Evolutionary conservation across 805 yeast species (phyloP).

Genomic region (Yueomyces sp.): DNA sequence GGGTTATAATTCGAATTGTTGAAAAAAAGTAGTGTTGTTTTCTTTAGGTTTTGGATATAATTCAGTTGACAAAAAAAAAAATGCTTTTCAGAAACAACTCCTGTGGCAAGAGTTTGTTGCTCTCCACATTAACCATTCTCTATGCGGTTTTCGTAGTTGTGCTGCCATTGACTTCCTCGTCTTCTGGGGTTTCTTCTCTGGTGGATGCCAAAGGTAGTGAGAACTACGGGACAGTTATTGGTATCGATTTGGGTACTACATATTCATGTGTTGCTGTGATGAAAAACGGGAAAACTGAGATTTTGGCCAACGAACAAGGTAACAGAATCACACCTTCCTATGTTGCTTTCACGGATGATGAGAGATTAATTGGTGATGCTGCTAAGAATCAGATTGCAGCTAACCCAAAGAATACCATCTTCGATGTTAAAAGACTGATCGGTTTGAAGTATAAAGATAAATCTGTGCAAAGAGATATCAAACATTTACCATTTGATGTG

Average conservation of each 20-base stretch:
- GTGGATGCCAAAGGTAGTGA: too few relatives aligned
- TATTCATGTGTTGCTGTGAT: constrained; percentile 91
- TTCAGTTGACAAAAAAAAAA: too few relatives aligned
- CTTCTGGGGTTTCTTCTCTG: not conserved
- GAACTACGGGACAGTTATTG: constrained; percentile 54
- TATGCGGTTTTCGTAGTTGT: constrained; percentile 20
- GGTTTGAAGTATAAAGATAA: constrained; percentile 71
- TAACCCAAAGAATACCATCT: constrained; percentile 75
- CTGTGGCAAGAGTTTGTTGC: constrained; percentile 23
- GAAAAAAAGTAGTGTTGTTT: too few relatives aligned
- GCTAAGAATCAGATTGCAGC: constrained; percentile 93
- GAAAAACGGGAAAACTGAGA: constrained; percentile 79
- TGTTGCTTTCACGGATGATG: constrained; percentile 85
- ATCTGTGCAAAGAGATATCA: constrained; percentile 68
- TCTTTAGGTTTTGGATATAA: too few relatives aligned
- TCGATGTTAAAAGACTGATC: constrained; percentile 84
- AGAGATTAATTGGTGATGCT: constrained; percentile 89
- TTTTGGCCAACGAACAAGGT: constrained; percentile 92
- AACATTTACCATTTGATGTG: constrained; percentile 69
- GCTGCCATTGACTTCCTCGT: constrained; percentile 10
- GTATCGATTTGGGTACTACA: constrained; percentile 96
- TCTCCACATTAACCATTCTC: constrained; percentile 31
- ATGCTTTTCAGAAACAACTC: too few relatives aligned
- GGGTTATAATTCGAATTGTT: too few relatives aligned
- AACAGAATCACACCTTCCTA: constrained; percentile 93